phyloP scores from a whole-genome alignment of 768 basidiomycete species.

The Mycena maculata region DNA sequence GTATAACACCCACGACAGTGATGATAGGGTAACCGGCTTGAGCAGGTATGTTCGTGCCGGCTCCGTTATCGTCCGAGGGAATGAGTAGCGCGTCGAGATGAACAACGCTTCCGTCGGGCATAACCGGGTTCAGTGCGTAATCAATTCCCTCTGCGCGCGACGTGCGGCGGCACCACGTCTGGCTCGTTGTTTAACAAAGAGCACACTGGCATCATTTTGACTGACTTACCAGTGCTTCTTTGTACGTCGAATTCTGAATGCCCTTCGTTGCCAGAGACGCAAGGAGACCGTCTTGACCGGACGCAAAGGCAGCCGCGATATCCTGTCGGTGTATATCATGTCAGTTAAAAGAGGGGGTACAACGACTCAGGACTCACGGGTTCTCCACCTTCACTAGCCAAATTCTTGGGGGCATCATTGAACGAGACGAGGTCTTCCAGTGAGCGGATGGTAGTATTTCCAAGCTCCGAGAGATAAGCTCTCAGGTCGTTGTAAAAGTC shows the following conservation, averaged over 20 bases:
- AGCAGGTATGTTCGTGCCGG: constrained; percentile 47
- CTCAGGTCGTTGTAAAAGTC: constrained; percentile 34
- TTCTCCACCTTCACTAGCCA: constrained; percentile 29
- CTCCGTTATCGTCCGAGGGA: constrained; percentile 33
- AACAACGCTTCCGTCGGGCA: constrained; percentile 24
- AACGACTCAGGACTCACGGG: constrained; percentile 7
- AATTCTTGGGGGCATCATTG: constrained; percentile 29
- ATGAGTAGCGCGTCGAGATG: constrained; percentile 35
- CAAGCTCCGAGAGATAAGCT: constrained; percentile 34
- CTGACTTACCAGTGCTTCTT: constrained; percentile 27
- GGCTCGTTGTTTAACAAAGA: background rate
- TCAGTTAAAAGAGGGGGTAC: background rate
- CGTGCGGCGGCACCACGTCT: constrained; percentile 34
- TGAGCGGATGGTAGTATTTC: constrained; percentile 34
- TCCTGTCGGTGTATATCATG: background rate
- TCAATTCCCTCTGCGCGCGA: constrained; percentile 34
- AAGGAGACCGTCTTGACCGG: constrained; percentile 33
- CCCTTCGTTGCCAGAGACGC: constrained; percentile 31
- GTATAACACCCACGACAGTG: constrained; percentile 44
- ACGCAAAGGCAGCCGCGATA: constrained; percentile 31
- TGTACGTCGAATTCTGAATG: constrained; percentile 33
- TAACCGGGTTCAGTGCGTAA: constrained; percentile 33
- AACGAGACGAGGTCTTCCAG: constrained; percentile 34
- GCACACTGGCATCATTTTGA: background rate
- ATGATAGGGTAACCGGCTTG: constrained; percentile 60